Conservation (phyloP, 2,329 filamentous ascomycete genomes). For the Neophaeococcomyces mojaviensis region DNA sequence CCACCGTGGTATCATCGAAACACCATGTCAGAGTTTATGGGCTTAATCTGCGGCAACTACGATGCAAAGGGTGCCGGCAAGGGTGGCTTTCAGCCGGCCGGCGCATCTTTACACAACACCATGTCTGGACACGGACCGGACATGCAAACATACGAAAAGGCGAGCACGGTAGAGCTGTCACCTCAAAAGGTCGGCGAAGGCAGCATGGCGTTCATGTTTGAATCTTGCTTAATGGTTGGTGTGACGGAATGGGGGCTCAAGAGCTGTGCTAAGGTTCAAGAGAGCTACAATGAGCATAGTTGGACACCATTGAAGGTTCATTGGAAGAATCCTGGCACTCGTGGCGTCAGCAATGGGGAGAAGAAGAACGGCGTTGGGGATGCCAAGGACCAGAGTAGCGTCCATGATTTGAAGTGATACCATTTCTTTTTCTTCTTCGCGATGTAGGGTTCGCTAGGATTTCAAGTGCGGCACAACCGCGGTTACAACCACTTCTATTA, state of each 20-base stretch:
- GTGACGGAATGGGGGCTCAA: conserved; percentile 67
- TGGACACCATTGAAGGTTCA: conserved; percentile 64
- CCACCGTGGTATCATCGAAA: conserved; percentile 60
- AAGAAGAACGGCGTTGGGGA: conserved; percentile 18
- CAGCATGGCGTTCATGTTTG: conserved; percentile 60
- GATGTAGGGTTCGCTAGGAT: too few species aligned
- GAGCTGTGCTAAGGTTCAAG: conserved; percentile 62
- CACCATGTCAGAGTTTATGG: conserved; percentile 61
- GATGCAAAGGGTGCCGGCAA: conserved; percentile 48
- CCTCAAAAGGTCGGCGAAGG: conserved; percentile 52
- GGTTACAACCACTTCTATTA: too few species aligned
- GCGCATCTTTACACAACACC: conserved; percentile 60
- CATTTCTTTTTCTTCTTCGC: not conserved
- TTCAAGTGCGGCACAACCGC: too few species aligned
- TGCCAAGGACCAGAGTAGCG: conserved; percentile 17
- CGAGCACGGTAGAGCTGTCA: conserved; percentile 46
- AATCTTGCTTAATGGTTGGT: conserved; percentile 60
- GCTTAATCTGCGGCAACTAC: conserved; percentile 54
- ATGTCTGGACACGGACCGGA: conserved; percentile 63
- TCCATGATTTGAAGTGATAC: conserved; percentile 14
- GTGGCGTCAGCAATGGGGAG: conserved; percentile 22
- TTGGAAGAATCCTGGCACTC: conserved; percentile 46
- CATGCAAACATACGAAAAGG: conserved; percentile 48
- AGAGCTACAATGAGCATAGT: conserved; percentile 70
- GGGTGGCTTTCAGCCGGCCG: conserved; percentile 54